phyloP scores from a whole-genome alignment of 257 asterid genomes.

The Jacaranda copaia region DNA sequence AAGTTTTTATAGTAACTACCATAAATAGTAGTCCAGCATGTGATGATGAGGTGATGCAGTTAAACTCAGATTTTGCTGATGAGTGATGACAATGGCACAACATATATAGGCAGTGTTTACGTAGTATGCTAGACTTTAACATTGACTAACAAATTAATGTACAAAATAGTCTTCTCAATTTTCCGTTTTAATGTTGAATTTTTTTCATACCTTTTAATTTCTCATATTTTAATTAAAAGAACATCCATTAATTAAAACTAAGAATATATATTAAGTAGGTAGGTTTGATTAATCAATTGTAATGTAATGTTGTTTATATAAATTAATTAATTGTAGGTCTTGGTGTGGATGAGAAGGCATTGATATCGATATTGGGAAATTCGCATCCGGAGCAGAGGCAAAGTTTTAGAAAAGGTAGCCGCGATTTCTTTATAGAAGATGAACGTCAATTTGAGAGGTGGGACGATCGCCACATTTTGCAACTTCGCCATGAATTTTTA shows the following conservation, averaged over 20 bases:
- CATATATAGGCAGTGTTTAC: too few species aligned
- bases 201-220: too few species aligned
- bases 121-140: too few species aligned
- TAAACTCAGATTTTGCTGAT: too few species aligned
- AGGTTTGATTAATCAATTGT: not conserved
- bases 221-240: not conserved
- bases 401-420: constrained; percentile 60
- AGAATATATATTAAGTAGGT: not conserved
- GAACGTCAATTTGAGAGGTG: constrained; percentile 85
- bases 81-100: too few species aligned
- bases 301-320: not conserved
- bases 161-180: too few species aligned
- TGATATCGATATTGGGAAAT: constrained; percentile 68
- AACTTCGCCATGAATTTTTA: constrained; percentile 78
- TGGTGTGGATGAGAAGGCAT: constrained; percentile 84
- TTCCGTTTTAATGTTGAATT: too few species aligned
- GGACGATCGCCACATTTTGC: constrained; percentile 66
- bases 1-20: too few species aligned
- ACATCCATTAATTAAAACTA: too few species aligned
- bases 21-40: too few species aligned
- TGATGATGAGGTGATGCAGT: too few species aligned
- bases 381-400: constrained; percentile 70
- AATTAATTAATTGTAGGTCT: constrained; percentile 46
- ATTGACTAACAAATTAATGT: too few species aligned
- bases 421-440: constrained; percentile 70